Evolutionary conservation across 2,329 filamentous ascomycete genomes (phyloP).

Genomic region (Xylariaceae sp.): DNA sequence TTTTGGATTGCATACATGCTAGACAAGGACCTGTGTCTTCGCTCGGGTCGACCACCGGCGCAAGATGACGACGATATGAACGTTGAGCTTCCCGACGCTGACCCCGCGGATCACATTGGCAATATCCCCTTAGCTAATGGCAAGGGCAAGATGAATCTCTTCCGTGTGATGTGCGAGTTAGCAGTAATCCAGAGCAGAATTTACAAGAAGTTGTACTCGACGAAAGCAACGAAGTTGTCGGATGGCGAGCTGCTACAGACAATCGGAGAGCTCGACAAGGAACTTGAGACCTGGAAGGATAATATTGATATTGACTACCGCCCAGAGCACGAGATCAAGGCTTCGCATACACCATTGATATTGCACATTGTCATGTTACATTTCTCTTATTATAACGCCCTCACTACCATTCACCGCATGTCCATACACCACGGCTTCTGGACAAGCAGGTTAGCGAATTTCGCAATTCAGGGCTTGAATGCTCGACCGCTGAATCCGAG

Average conservation of each 20-base stretch:
- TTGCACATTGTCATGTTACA: constrained; percentile 93
- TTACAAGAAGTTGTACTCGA: constrained; percentile 91
- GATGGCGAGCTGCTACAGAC: constrained; percentile 93
- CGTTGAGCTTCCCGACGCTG: constrained; percentile 89
- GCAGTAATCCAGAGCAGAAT: constrained; percentile 91
- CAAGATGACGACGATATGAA: constrained; percentile 82
- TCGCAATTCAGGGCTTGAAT: constrained; percentile 92
- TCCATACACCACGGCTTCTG: constrained; percentile 97
- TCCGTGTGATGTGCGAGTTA: constrained; percentile 90
- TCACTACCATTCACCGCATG: constrained; percentile 98
- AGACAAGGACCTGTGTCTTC: constrained; percentile 67
- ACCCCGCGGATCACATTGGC: constrained; percentile 90
- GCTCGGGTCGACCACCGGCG: constrained; percentile 63
- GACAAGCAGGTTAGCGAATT: constrained; percentile 94
- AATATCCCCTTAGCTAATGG: constrained; percentile 91
- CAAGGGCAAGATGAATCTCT: constrained; percentile 92
- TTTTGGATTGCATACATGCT: constrained; percentile 72
- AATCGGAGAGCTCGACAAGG: constrained; percentile 90
- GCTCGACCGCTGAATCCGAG: constrained; percentile 88
- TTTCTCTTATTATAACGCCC: constrained; percentile 96
- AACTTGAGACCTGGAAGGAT: constrained; percentile 96
- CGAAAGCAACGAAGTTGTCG: constrained; percentile 87
- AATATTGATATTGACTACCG: constrained; percentile 92
- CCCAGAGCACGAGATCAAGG: constrained; percentile 96
- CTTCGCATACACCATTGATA: constrained; percentile 89